phyloP scores from a whole-genome alignment of 1,139 yeast species.

The Debaryomyces udenii region DNA sequence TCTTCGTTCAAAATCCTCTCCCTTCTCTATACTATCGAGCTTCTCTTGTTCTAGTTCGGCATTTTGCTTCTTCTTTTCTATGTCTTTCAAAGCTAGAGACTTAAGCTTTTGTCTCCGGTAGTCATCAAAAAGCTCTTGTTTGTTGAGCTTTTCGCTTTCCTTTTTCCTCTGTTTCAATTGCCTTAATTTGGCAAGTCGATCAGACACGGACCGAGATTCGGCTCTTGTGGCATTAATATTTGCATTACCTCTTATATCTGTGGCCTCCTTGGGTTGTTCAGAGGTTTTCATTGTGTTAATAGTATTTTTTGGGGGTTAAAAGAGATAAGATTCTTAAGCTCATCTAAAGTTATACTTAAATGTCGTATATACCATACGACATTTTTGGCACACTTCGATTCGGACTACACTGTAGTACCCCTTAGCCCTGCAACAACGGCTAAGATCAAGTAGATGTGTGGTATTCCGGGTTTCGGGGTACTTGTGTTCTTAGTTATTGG shows the following conservation, averaged over 20 bases:
- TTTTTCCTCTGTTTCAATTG: conserved; percentile 15
- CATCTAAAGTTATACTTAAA: not conserved
- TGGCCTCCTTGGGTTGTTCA: not conserved
- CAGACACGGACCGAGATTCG: conserved; percentile 1
- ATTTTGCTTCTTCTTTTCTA: conserved; percentile 22
- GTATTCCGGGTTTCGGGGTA: no score
- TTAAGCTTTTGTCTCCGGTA: conserved; percentile 17
- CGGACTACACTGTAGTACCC: no score
- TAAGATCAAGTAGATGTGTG: no score
- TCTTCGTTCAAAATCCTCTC: conserved; percentile 42
- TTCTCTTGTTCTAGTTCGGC: conserved; percentile 16
- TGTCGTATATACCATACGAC: conserved; percentile 6
- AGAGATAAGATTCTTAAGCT: conserved; percentile 2
- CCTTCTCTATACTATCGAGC: conserved; percentile 37
- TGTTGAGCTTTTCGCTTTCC: conserved; percentile 23
- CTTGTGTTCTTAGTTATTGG: no score
- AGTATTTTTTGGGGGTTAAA: not conserved
- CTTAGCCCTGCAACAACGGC: no score
- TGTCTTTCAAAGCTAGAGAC: conserved; percentile 12
- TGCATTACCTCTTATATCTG: not conserved
- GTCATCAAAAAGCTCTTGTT: conserved; percentile 23
- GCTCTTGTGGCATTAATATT: not conserved
- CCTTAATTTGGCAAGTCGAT: conserved; percentile 5
- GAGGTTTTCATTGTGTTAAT: not conserved
- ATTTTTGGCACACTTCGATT: conserved; percentile 5